Base-by-base conservation (phyloP, 2,329 filamentous ascomycete genomes). In the Sclerotiophoma versabilis region DNA sequence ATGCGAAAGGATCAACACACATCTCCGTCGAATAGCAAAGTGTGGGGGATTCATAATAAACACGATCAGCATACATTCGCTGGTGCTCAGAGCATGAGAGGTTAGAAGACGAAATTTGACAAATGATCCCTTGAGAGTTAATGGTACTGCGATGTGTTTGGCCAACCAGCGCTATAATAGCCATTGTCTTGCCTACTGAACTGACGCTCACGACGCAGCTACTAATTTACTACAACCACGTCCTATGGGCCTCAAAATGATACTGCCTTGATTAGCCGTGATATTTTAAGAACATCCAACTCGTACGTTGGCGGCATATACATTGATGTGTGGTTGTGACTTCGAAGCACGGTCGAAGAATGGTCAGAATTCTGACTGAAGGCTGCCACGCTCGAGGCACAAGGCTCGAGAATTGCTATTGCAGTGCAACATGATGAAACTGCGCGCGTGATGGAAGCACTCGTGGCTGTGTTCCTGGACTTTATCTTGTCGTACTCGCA, bases 381-480 rank as follows among this genome's bases (percentile, higher is more conserved):
- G 42, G 25, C 43, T 42, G 37, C 50, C 50, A 47, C 30, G 50
- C 43, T 53, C 20, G 22, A 17, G 22, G 37, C 43, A 53, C 50
- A 43, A 43, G 37, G 26, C 27, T 33, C 17, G 9, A 20, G 22
- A n/a, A 10, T 34, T 17, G 29, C 15, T 8, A 11, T 19, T 8
- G 37, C 17, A 25, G 30, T 48, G 34, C n/a, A 20, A 19, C 19
- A 20, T 32, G 27, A 9, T 43, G 23, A 38, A 15, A 32, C 30
- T 26, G 15, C 19, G 29, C 29, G 19, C 29, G 12, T 36, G 11
- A 43, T 48, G 43, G 32, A 48, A 11, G 43, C 22, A 17, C 17
- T 25, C 37, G 25, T 41, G n/a, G n/a, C 30, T 36, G 43, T 53
- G 37, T n/a, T n/a, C 43, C 50, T 15, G 1, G n/a, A 7, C 12